phyloP scores from a whole-genome alignment of 2,329 filamentous ascomycete genomes.

The Rosellinia necatrix region DNA sequence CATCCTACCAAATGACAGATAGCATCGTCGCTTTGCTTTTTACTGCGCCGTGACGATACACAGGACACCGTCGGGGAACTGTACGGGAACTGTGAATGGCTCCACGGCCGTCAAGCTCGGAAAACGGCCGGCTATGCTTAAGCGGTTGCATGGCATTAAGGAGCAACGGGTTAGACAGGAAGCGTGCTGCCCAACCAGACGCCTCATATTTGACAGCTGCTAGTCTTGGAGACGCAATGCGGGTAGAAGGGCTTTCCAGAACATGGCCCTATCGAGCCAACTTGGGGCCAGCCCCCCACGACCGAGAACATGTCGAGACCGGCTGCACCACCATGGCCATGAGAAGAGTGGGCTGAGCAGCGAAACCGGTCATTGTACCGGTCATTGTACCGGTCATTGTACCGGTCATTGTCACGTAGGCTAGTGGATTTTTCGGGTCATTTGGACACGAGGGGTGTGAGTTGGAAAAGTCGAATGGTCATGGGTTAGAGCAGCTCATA shows the following conservation, averaged over 20 bases:
- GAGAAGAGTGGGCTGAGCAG: conserved; percentile 17
- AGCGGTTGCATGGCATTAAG: conserved; percentile 10
- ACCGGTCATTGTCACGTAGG: too few species aligned
- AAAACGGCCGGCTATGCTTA: conserved; percentile 20
- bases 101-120: conserved; percentile 8
- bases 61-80: conserved; percentile 7
- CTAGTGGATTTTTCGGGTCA: conserved; percentile 9
- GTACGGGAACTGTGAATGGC: conserved; percentile 23
- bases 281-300: conserved; percentile 10
- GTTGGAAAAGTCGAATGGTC: not conserved
- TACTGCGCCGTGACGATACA: not conserved
- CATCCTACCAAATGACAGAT: not conserved
- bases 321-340: not conserved
- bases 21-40: not conserved
- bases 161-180: conserved; percentile 1
- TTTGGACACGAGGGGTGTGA: not conserved
- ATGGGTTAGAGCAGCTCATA: not conserved
- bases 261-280: conserved; percentile 11
- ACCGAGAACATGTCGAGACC: not conserved
- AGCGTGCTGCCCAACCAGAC: conserved; percentile 8
- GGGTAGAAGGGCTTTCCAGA: conserved; percentile 6
- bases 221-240: not conserved
- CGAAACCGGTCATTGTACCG: conserved; percentile 7
- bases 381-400: too few species aligned
- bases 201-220: conserved; percentile 4